Percentiles rank a stretch among this genome's conserved stretches.
Conservation (phyloP, 179 eudicot species). For the Beta lomatogona region DNA sequence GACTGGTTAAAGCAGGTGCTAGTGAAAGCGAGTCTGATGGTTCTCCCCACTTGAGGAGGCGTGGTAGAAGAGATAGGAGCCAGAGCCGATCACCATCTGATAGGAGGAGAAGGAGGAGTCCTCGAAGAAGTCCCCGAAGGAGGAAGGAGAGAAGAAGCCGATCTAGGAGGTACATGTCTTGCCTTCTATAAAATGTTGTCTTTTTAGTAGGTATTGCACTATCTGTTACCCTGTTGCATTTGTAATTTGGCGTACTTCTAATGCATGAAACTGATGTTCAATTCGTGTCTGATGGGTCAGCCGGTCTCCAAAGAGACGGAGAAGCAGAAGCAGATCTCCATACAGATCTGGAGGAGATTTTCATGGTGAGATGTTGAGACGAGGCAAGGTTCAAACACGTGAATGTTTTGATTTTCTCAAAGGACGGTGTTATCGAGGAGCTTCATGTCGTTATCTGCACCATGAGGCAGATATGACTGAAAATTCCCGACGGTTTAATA, state of each 20-base stretch:
- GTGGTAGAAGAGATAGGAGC: constrained; percentile 61
- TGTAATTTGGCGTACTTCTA: not conserved
- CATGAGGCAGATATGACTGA: constrained; percentile 52
- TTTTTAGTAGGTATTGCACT: constrained; percentile 18
- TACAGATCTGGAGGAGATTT: constrained; percentile 47
- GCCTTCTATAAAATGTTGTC: constrained; percentile 11
- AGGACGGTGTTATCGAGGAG: constrained; percentile 86
- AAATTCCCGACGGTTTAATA: constrained; percentile 44
- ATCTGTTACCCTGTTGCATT: not conserved
- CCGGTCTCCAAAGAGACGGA: constrained; percentile 73
- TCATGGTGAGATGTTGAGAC: constrained; percentile 48
- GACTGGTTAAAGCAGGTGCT: constrained; percentile 66
- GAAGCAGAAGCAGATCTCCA: constrained; percentile 91
- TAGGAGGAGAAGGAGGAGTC: constrained; percentile 66
- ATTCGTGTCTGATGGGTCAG: constrained; percentile 44
- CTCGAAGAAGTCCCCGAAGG: constrained; percentile 59
- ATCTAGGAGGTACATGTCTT: constrained; percentile 67
- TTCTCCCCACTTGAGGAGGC: constrained; percentile 45
- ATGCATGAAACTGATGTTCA: constrained; percentile 12
- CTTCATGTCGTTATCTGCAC: constrained; percentile 77
- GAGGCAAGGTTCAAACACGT: constrained; percentile 46
- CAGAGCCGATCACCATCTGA: constrained; percentile 69
- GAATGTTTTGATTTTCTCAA: constrained; percentile 71
- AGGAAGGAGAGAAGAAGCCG: constrained; percentile 74
- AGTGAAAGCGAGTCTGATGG: constrained; percentile 83